Conservation (phyloP, 2,329 filamentous ascomycete species). For the Beauveria rudraprayagi region DNA sequence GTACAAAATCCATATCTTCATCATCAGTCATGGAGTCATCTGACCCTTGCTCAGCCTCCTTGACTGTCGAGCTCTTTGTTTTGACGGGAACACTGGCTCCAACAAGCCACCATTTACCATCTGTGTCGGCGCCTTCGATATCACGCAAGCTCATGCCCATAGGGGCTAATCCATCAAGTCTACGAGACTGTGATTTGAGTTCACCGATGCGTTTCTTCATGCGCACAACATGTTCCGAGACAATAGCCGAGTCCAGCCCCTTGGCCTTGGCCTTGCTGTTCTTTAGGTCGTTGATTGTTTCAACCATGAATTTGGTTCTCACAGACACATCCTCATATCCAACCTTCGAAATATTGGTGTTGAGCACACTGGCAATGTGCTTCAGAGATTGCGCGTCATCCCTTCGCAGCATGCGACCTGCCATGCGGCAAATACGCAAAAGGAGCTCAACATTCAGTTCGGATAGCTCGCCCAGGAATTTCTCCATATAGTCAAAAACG, state of each 20-base stretch:
- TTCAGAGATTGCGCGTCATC: conserved; percentile 86
- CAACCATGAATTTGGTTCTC: conserved; percentile 94
- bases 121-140: conserved; percentile 73
- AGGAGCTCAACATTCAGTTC: conserved; percentile 86
- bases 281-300: conserved; percentile 88
- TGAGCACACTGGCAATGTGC: conserved; percentile 75
- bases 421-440: conserved; percentile 73
- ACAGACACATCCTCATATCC: conserved; percentile 69
- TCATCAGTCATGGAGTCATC: conserved; percentile 28
- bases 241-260: conserved; percentile 60
- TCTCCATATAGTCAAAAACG: conserved; percentile 82
- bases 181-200: conserved; percentile 50
- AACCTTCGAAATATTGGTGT: conserved; percentile 58
- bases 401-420: conserved; percentile 72
- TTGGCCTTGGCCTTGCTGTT: conserved; percentile 84
- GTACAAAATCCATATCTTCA: conserved; percentile 39
- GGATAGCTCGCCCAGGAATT: conserved; percentile 65
- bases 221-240: conserved; percentile 72
- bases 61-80: conserved; percentile 12
- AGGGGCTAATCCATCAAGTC: conserved; percentile 68
- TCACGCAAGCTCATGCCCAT: conserved; percentile 75
- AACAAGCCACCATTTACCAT: conserved; percentile 97
- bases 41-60: conserved; percentile 17
- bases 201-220: conserved; percentile 85
- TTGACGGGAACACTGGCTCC: conserved; percentile 75